Conservation (phyloP, 2,329 filamentous ascomycete species). For the Pestalotiopsis sp. region DNA sequence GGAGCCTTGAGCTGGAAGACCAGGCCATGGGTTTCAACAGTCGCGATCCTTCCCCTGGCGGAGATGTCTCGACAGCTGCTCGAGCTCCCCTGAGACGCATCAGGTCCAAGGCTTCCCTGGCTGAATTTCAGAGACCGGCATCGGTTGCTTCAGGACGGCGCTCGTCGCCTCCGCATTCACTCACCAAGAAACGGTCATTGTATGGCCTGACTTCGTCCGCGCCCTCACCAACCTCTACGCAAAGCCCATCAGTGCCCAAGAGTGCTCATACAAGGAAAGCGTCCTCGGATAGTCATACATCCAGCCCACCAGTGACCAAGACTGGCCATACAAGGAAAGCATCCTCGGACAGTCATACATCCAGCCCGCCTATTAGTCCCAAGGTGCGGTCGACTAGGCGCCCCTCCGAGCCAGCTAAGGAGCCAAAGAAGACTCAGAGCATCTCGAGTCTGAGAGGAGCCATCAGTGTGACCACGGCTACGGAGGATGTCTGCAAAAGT, state of each 20-base stretch:
- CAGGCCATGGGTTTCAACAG: constrained; percentile 40
- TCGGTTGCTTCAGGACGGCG: constrained; percentile 47
- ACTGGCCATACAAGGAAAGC: constrained; percentile 51
- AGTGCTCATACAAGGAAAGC: constrained; percentile 50
- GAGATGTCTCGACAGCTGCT: constrained; percentile 51
- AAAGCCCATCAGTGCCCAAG: constrained; percentile 40
- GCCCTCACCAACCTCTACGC: constrained; percentile 42
- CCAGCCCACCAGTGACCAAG: constrained; percentile 40
- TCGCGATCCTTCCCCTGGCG: constrained; percentile 58
- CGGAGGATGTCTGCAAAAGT: constrained; percentile 66
- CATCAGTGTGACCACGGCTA: constrained; percentile 62
- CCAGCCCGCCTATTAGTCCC: constrained; percentile 54
- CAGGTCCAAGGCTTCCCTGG: constrained; percentile 83
- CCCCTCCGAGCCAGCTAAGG: constrained; percentile 57
- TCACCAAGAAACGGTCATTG: constrained; percentile 58
- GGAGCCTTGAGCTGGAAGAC: constrained; percentile 60
- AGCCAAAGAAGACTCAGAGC: constrained; percentile 50
- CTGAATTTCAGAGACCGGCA: constrained; percentile 69
- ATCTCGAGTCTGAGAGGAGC: constrained; percentile 52
- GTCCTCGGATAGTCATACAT: constrained; percentile 45
- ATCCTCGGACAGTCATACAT: constrained; percentile 45
- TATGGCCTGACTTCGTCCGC: constrained; percentile 43
- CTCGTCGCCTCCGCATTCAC: constrained; percentile 56
- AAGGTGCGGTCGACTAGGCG: constrained; percentile 49
- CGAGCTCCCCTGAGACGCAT: constrained; percentile 82